These are phyloP conservation scores for Posidonia oceanica DNA, from an alignment of 116 monocot genomes.

Conservation along the genomic window DNA sequence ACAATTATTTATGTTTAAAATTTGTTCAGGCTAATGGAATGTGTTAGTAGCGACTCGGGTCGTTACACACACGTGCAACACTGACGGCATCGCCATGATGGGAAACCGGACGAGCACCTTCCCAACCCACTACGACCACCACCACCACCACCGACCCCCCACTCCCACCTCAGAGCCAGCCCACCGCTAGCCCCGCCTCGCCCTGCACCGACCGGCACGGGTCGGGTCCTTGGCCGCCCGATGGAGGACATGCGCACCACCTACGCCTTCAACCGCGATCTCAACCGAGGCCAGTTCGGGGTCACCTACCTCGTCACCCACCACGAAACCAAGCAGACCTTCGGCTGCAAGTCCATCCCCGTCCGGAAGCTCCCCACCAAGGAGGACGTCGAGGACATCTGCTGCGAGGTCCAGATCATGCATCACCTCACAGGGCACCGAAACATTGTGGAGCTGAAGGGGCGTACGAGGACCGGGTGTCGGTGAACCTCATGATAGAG, in stretches of 20 bases:
- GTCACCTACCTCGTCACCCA: conserved; percentile 22
- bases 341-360: conserved; percentile 34
- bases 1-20: no score
- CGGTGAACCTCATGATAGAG: no score
- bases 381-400: conserved; percentile 24
- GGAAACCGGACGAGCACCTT: no score
- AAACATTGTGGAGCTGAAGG: no score
- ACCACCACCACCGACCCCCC: not conserved
- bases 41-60: no score
- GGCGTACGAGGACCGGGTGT: no score
- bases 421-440: conserved; percentile 3
- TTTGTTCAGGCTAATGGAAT: no score
- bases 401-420: conserved; percentile 14
- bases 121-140: not conserved
- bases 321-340: conserved; percentile 6
- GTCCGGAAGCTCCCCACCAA: conserved; percentile 20
- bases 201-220: conserved; percentile 3
- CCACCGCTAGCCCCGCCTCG: not conserved
- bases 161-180: not conserved
- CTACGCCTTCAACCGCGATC: conserved; percentile 24
- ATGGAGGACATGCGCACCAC: conserved; percentile 17
- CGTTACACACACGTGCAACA: no score
- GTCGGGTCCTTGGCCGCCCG: no score
- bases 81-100: not conserved
- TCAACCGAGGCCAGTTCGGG: conserved; percentile 28